Conservation (phyloP, 2,329 filamentous ascomycete genomes). For the Microascus cirrosus region DNA sequence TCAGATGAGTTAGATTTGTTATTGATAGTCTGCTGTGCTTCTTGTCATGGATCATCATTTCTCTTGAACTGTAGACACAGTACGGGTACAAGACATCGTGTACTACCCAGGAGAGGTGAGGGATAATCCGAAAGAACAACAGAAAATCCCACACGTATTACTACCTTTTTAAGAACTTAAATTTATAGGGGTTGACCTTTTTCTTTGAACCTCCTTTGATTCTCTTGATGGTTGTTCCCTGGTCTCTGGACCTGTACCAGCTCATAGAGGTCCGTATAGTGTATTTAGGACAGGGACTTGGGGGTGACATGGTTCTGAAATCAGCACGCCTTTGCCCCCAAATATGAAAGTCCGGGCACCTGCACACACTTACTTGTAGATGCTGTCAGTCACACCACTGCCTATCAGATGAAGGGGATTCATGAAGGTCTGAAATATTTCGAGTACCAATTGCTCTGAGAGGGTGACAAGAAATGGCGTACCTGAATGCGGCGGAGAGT, state of each 20-base stretch:
- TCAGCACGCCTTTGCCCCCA: background rate
- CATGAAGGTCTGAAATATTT: too few relatives aligned
- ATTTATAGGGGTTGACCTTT: background rate
- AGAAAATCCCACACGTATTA: background rate
- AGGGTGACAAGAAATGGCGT: too few relatives aligned
- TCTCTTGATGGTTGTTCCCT: background rate
- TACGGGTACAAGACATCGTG: background rate
- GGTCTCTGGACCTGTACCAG: background rate
- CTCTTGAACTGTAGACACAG: background rate
- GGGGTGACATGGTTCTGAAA: background rate
- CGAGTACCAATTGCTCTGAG: too few relatives aligned
- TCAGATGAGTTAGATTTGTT: background rate
- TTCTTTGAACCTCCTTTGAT: background rate
- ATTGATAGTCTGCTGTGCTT: background rate
- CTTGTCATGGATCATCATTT: background rate
- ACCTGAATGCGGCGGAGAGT: too few relatives aligned
- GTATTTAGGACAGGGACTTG: background rate
- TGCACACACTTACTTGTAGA: too few relatives aligned
- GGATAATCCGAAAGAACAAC: background rate
- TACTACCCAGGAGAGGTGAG: background rate
- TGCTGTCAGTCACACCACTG: too few relatives aligned
- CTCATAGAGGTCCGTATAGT: background rate
- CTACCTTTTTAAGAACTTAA: background rate
- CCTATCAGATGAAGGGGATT: too few relatives aligned
- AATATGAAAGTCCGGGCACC: background rate